Evolutionary conservation across 768 basidiomycete species (phyloP).

Genomic region (Dioszegia crocea): DNA sequence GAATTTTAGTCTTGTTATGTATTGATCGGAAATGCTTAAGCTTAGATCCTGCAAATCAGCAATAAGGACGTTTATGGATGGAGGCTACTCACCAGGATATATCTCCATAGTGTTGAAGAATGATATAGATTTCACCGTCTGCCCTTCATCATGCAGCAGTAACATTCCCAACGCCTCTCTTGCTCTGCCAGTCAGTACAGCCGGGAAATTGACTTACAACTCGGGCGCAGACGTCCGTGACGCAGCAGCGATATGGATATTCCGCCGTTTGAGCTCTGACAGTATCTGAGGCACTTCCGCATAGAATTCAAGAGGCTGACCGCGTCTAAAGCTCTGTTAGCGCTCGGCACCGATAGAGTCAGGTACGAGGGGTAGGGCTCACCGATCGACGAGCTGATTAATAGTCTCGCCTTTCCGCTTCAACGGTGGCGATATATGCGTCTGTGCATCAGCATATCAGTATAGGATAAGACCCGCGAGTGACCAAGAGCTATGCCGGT

Average conservation of each 20-base stretch:
- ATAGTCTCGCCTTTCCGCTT: constrained; percentile 47
- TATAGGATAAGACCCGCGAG: too few relatives aligned
- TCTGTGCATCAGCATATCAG: too few relatives aligned
- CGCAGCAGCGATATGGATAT: constrained; percentile 63
- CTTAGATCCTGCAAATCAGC: constrained; percentile 44
- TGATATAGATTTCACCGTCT: constrained; percentile 44
- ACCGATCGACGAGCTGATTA: constrained; percentile 49
- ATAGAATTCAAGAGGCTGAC: constrained; percentile 65
- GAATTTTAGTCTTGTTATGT: constrained; percentile 68
- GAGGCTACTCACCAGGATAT: constrained; percentile 15
- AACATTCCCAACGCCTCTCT: constrained; percentile 62
- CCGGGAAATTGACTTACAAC: constrained; percentile 54
- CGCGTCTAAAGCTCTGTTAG: constrained; percentile 52
- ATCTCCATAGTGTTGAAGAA: constrained; percentile 49
- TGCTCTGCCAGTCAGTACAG: constrained; percentile 56
- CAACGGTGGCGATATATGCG: constrained; percentile 48
- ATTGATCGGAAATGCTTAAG: constrained; percentile 2
- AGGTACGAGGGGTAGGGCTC: constrained; percentile 1
- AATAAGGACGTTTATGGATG: constrained; percentile 22
- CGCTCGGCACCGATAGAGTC: neutral
- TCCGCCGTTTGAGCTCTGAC: constrained; percentile 53
- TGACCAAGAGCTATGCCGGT: constrained; percentile 55
- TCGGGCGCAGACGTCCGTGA: constrained; percentile 67
- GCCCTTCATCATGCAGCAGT: constrained; percentile 42
- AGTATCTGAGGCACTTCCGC: constrained; percentile 70